These are phyloP conservation scores for Tetrahymena elliotti DNA, from an alignment of 73 alveolate species.

Conservation along the genomic window DNA sequence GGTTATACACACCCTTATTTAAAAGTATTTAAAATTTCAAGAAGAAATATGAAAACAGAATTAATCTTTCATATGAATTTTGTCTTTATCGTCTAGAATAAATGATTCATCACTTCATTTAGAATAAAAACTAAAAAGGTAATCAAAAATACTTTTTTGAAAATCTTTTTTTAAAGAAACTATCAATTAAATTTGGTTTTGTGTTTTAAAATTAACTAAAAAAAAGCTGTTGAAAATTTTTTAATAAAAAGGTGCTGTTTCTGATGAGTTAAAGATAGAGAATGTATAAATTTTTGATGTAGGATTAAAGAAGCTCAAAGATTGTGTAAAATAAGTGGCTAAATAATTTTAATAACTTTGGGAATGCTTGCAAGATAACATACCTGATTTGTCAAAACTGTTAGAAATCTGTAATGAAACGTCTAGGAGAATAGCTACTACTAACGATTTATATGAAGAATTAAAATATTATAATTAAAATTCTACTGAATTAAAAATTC, in stretches of 20 bases:
- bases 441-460: constrained; percentile 16
- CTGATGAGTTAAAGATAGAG: constrained; percentile 3
- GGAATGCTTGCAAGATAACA: constrained; percentile 18
- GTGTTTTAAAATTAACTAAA: not conserved
- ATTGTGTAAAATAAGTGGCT: not conserved
- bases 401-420: constrained; percentile 19
- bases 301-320: constrained; percentile 9
- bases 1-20: constrained; percentile 19
- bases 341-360: constrained; percentile 5
- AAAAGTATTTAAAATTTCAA: constrained; percentile 3
- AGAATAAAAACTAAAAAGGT: constrained; percentile 18
- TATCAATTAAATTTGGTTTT: too few species aligned
- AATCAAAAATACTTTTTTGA: not conserved
- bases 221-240: not conserved
- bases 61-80: constrained; percentile 20
- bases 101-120: not conserved
- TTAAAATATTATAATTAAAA: constrained; percentile 2
- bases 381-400: constrained; percentile 23
- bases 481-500: constrained; percentile 12
- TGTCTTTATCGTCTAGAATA: constrained; percentile 23
- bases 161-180: too few species aligned
- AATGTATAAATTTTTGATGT: constrained; percentile 29
- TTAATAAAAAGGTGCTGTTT: not conserved
- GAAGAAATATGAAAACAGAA: constrained; percentile 14
- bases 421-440: not conserved